Conservation (phyloP, 2,329 filamentous ascomycete species). For the Cordyceps cateniannulata region DNA sequence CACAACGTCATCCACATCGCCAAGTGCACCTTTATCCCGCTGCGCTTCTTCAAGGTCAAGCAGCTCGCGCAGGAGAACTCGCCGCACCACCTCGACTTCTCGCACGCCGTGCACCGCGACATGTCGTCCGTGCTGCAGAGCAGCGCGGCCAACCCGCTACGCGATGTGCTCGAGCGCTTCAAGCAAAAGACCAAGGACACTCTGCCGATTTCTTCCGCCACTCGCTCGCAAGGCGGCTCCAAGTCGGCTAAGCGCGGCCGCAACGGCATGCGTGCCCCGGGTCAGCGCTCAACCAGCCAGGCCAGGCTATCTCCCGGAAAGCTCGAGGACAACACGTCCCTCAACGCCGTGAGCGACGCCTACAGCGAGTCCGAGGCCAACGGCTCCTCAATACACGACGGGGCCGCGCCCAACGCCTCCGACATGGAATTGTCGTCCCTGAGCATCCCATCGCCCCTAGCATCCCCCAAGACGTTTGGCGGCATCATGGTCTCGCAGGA, state of each 20-base stretch:
- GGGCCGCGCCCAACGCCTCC: not conserved
- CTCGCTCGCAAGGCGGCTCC: not conserved
- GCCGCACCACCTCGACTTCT: conserved; percentile 52
- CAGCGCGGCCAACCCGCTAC: not conserved
- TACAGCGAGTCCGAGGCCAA: conserved; percentile 3
- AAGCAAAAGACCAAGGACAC: not conserved
- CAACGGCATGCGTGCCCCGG: not conserved
- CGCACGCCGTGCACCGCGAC: conserved; percentile 54
- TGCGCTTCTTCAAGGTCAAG: conserved; percentile 59
- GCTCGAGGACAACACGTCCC: conserved; percentile 8
- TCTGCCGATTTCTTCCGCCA: not conserved
- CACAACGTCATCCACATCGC: conserved; percentile 46
- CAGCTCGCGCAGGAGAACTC: conserved; percentile 54
- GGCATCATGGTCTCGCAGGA: conserved; percentile 59
- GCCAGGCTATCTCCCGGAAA: conserved; percentile 19
- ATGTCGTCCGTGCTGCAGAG: conserved; percentile 43
- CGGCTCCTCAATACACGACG: conserved; percentile 5
- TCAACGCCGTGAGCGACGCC: not conserved
- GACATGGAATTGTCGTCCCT: conserved; percentile 8
- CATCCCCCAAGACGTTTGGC: conserved; percentile 30
- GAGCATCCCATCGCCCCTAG: not conserved
- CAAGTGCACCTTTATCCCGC: conserved; percentile 52
- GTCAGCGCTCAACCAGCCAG: conserved; percentile 7
- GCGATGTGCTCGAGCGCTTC: not conserved
- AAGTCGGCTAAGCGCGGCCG: not conserved